Percentiles rank a stretch among this genome's conserved stretches.
Conservation (phyloP, 2,329 filamentous ascomycete species). For the Xenoacremonium recifei region DNA sequence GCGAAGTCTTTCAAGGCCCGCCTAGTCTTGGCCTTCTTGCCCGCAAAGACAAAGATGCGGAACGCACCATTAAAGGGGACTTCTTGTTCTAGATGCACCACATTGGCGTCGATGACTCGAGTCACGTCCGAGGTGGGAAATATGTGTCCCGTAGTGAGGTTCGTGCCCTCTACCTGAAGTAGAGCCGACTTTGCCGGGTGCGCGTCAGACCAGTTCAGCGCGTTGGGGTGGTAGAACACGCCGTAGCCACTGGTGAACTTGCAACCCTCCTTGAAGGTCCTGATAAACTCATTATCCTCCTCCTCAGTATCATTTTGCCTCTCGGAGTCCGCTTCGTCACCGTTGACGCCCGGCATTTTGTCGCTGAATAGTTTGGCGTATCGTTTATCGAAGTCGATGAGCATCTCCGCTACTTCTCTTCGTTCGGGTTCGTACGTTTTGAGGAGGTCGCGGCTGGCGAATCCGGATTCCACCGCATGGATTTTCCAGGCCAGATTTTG, state of each 20-base stretch:
- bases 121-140: conserved; percentile 80
- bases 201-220: conserved; percentile 75
- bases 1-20: conserved; percentile 70
- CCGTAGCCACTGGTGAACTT: conserved; percentile 93
- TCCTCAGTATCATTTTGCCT: conserved; percentile 22
- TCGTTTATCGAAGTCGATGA: conserved; percentile 82
- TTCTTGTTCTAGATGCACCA: conserved; percentile 87
- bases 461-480: conserved; percentile 81
- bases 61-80: conserved; percentile 86
- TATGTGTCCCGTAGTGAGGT: conserved; percentile 70
- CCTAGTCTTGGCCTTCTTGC: conserved; percentile 57
- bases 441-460: conserved; percentile 72
- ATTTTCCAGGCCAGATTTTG: conserved; percentile 96
- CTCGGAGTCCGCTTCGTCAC: conserved; percentile 65
- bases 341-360: conserved; percentile 67
- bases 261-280: conserved; percentile 86
- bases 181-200: conserved; percentile 71
- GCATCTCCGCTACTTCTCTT: conserved; percentile 77
- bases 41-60: conserved; percentile 84
- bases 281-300: conserved; percentile 77
- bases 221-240: conserved; percentile 79
- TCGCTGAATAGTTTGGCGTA: conserved; percentile 90
- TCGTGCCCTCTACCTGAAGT: conserved; percentile 65
- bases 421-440: conserved; percentile 86
- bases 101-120: conserved; percentile 82